Conservation (phyloP, 169 alveolate species). For the Cryptosporidium baileyi region DNA sequence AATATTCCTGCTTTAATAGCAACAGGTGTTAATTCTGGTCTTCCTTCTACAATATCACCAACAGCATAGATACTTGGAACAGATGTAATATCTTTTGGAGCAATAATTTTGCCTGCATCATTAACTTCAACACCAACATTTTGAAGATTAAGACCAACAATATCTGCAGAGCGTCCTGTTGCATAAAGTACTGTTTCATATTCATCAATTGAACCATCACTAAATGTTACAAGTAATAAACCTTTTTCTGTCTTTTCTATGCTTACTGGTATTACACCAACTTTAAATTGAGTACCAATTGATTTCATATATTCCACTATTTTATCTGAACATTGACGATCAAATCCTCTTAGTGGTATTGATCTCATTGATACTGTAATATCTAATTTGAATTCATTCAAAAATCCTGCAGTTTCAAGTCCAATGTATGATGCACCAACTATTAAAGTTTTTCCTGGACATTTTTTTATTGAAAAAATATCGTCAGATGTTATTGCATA, state of each 20-base stretch:
- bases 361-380: slow-evolving; percentile 87
- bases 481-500: slow-evolving; percentile 96
- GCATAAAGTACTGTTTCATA: slow-evolving; percentile 96
- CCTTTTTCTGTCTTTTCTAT: slow-evolving; percentile 83
- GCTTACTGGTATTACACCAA: slow-evolving; percentile 85
- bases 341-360: slow-evolving; percentile 95
- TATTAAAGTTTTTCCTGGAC: slow-evolving; percentile 94
- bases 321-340: slow-evolving; percentile 90
- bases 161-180: slow-evolving; percentile 93
- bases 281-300: slow-evolving; percentile 87
- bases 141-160: slow-evolving; percentile 81
- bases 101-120: slow-evolving; percentile 85
- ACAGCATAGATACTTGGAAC: slow-evolving; percentile 89
- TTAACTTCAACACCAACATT: slow-evolving; percentile 81
- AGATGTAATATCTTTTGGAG: slow-evolving; percentile 88
- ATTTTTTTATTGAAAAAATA: slow-evolving; percentile 84
- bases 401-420: slow-evolving; percentile 97
- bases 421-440: slow-evolving; percentile 98
- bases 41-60: slow-evolving; percentile 93
- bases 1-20: slow-evolving; percentile 96
- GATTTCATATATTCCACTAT: slow-evolving; percentile 88
- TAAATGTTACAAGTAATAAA: slow-evolving; percentile 76
- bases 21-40: slow-evolving; percentile 96
- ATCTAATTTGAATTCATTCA: slow-evolving; percentile 92
- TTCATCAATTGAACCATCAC: slow-evolving; percentile 81